phyloP scores from a whole-genome alignment of 108 stramenopile genomes.

The Cyclotella sp. region DNA sequence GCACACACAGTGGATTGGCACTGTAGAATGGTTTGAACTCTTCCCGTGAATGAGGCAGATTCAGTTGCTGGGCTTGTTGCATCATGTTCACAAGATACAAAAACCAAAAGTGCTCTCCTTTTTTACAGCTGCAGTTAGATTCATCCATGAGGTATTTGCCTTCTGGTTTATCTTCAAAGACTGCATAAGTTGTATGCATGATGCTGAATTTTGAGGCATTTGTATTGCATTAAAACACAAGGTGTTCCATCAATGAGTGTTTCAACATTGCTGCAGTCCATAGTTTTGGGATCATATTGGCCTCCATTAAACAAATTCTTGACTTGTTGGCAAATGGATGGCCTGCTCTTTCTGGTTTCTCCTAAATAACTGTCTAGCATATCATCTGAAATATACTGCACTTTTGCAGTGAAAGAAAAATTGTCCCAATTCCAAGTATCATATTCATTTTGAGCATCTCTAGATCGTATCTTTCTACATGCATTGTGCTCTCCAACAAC shows the following conservation, averaged over 20 bases:
- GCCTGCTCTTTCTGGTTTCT: too few species aligned
- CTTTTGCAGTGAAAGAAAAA: too few species aligned
- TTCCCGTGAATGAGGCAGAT: not conserved
- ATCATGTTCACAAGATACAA: slow-evolving; percentile 3
- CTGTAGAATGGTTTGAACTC: not conserved
- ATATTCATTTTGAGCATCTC: too few species aligned
- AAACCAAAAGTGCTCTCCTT: slow-evolving; percentile 22
- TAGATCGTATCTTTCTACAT: too few species aligned
- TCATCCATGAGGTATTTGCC: slow-evolving; percentile 3
- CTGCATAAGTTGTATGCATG: slow-evolving; percentile 11
- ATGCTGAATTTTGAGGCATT: slow-evolving; percentile 13
- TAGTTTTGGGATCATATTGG: too few species aligned
- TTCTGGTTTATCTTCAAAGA: slow-evolving; percentile 18
- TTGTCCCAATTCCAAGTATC: too few species aligned
- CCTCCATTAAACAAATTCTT: too few species aligned
- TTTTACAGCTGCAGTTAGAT: slow-evolving; percentile 26
- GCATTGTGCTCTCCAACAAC: too few species aligned
- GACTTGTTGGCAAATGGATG: too few species aligned
- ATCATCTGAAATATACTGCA: too few species aligned
- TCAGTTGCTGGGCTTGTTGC: not conserved
- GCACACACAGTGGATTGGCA: not conserved
- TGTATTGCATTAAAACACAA: not conserved
- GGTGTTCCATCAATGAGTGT: not conserved
- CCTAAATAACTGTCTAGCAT: too few species aligned
- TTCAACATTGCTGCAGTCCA: not conserved